phyloP scores from a whole-genome alignment of 768 basidiomycete species.

The Mycena maculata region DNA sequence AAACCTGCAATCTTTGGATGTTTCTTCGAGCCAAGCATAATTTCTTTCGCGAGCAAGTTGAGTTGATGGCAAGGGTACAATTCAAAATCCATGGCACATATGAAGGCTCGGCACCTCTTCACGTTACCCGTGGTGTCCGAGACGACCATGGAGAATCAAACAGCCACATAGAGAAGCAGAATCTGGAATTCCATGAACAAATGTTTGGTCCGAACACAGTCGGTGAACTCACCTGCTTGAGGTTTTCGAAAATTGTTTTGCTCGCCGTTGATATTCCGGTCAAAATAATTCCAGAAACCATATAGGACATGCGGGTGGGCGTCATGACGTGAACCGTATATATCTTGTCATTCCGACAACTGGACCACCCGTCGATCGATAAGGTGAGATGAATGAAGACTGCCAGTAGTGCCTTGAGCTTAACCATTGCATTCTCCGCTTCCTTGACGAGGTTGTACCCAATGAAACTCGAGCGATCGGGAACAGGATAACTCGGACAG shows the following conservation, averaged over 20 bases:
- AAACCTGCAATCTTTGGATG: constrained; percentile 23
- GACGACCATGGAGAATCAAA: constrained; percentile 28
- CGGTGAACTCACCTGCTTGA: neutral
- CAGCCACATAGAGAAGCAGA: constrained; percentile 18
- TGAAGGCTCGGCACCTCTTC: constrained; percentile 25
- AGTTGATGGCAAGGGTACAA: constrained; percentile 34
- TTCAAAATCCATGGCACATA: constrained; percentile 38
- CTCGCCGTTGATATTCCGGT: constrained; percentile 12
- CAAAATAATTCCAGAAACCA: constrained; percentile 16
- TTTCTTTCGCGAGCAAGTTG: constrained; percentile 32
- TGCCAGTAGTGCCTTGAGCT: neutral
- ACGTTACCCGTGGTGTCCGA: constrained; percentile 36
- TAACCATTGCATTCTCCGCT: neutral
- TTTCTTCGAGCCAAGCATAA: constrained; percentile 30
- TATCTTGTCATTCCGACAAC: constrained; percentile 18
- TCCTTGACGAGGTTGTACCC: constrained; percentile 10
- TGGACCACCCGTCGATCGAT: constrained; percentile 31
- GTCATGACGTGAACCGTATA: constrained; percentile 24
- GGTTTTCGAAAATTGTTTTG: constrained; percentile 1
- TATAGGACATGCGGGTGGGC: constrained; percentile 22
- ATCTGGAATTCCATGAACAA: neutral
- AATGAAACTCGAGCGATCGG: constrained; percentile 19
- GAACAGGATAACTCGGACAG: constrained; percentile 20
- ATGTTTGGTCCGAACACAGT: too few relatives aligned
- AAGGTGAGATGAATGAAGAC: constrained; percentile 17